Evolutionary conservation across 805 yeast species (phyloP).

Genomic region (Saccharomycopsis malanga): DNA sequence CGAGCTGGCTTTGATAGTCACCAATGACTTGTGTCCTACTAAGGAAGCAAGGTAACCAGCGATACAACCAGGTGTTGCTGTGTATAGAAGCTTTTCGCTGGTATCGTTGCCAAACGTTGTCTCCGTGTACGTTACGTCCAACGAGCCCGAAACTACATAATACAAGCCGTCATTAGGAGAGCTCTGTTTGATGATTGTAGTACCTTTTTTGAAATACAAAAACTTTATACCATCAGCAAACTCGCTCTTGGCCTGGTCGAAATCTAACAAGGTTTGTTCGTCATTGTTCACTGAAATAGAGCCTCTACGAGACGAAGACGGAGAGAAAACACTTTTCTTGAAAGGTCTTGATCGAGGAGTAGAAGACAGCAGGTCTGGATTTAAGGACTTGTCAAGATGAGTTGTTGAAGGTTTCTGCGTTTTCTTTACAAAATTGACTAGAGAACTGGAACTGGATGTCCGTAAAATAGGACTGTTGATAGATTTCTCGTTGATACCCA

Average conservation of each 20-base stretch:
- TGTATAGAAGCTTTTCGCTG: constrained; percentile 41
- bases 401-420: not conserved
- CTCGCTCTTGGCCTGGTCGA: constrained; percentile 46
- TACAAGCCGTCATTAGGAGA: constrained; percentile 66
- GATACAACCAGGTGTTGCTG: constrained; percentile 68
- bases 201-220: constrained; percentile 43
- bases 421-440: constrained; percentile 13
- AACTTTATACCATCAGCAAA: constrained; percentile 57
- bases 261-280: constrained; percentile 29
- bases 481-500: constrained; percentile 52
- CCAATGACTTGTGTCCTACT: constrained; percentile 73
- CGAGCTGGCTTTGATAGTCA: constrained; percentile 54
- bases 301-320: constrained; percentile 4
- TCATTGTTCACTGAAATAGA: constrained; percentile 2
- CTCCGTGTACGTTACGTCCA: constrained; percentile 52
- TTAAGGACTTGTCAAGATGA: not conserved
- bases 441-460: constrained; percentile 22
- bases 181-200: constrained; percentile 55
- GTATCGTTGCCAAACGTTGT: constrained; percentile 22
- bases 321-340: not conserved
- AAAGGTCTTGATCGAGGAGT: not conserved
- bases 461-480: constrained; percentile 24
- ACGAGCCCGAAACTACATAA: constrained; percentile 70
- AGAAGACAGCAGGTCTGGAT: not conserved
- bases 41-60: constrained; percentile 84